Base-by-base conservation (phyloP, 129 eudicot genomes). In the Helichrysum umbraculigerum region DNA sequence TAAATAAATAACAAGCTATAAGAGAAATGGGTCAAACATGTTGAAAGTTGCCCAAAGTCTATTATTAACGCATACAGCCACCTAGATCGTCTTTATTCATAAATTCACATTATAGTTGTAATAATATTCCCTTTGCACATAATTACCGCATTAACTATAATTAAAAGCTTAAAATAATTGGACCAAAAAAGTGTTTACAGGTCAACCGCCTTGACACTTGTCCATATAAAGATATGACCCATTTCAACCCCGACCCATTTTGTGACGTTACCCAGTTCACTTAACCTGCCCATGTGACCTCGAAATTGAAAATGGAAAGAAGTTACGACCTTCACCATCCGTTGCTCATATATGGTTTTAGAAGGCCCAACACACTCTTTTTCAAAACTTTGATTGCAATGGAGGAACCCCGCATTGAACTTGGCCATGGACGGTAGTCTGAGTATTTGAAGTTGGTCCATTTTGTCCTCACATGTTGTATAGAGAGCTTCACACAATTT, bases 361-460 rank as follows among this genome's bases (percentile, higher is more conserved):
- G 99, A 87, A 69, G 99, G 99, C 47, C 99, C 99, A 25, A 94
- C 92, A 74, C 99, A 94, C 70, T 84, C 87, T 39, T 41, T 68
- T 70, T 86, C 92, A 82, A 94, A 94, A 70, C 96, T 94, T 74
- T 85, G 90, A 79, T 91, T 94, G 89, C 99, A 94, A 12, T 79
- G 91, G 61, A 87, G 93, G 74, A 91, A 94, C 2, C 97, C 99
- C 0, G 92, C 96, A 66, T 91, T 91, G 50, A 94, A 94, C 78
- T 94, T 94, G 33, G 99, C 99, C 99, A 94, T 94, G 29, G 99
- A 94, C 1, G 99, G 99, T 47, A 94, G 90, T 80, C 93, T 84
- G 54, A 94, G 99, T 63, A 86, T 90, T 86, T 94, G 99, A 83
- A 94, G 96, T 42, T 89, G 93, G 71, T 94, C 97, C 99, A 94